These are phyloP conservation scores for Phylloporus sp. DNA, from an alignment of 768 basidiomycete genomes.

Conservation along the genomic window DNA sequence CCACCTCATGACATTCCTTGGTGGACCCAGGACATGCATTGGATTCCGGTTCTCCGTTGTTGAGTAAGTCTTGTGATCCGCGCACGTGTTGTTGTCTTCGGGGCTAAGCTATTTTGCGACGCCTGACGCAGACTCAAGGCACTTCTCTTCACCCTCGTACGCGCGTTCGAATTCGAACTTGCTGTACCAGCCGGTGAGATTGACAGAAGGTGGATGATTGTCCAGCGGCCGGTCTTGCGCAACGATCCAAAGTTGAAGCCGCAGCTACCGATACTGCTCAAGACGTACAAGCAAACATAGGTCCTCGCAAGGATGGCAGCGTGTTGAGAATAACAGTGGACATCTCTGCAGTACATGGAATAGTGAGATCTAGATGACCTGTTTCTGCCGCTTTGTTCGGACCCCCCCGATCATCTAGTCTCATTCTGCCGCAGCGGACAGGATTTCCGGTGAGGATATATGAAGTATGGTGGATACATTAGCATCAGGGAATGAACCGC, in stretches of 20 bases:
- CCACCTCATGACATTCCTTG: neutral
- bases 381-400: too few species aligned
- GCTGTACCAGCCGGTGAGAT: neutral
- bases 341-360: too few species aligned
- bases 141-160: neutral
- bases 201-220: neutral
- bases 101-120: too few species aligned
- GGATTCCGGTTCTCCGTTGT: neutral
- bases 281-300: neutral
- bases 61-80: neutral
- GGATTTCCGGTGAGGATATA: too few species aligned
- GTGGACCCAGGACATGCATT: neutral
- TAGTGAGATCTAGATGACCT: too few species aligned
- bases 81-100: too few species aligned
- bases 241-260: neutral
- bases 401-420: too few species aligned
- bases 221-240: neutral
- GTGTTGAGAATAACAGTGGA: too few species aligned
- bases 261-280: conserved; percentile 11
- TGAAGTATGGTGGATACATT: too few species aligned
- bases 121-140: neutral
- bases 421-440: too few species aligned
- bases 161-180: neutral
- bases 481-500: too few species aligned
- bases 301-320: too few species aligned